These are phyloP conservation scores for Rhizodiscina lignyota DNA, from an alignment of 495 filamentous ascomycete genomes.

Conservation along the genomic window DNA sequence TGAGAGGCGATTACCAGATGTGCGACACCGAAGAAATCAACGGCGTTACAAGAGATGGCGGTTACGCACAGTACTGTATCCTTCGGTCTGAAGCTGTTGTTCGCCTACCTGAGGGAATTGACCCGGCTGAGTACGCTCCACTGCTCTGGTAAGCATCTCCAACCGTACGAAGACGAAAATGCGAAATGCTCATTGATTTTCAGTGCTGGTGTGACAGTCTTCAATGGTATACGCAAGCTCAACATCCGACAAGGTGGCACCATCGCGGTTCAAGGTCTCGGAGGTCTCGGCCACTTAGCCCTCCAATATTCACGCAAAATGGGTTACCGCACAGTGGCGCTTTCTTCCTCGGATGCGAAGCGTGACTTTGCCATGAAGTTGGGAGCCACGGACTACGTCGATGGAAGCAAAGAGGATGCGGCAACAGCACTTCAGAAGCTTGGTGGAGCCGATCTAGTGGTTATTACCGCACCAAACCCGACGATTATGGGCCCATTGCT, in stretches of 20 bases:
- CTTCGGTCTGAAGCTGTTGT: constrained; percentile 48
- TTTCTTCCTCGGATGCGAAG: constrained; percentile 41
- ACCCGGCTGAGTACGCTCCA: constrained; percentile 44
- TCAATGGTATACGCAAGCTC: constrained; percentile 52
- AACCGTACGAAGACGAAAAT: too few species aligned
- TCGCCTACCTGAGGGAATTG: constrained; percentile 36
- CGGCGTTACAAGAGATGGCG: constrained; percentile 24
- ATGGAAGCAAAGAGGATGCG: constrained; percentile 35
- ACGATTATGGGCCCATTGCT: constrained; percentile 35
- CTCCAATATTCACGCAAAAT: constrained; percentile 49
- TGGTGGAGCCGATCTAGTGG: constrained; percentile 44
- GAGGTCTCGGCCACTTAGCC: constrained; percentile 51
- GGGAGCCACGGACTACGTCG: constrained; percentile 53
- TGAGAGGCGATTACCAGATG: constrained; percentile 26
- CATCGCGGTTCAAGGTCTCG: constrained; percentile 32
- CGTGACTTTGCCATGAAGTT: constrained; percentile 39
- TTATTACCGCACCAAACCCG: constrained; percentile 45
- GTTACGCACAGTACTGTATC: constrained; percentile 45
- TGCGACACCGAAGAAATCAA: constrained; percentile 25
- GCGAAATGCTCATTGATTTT: too few species aligned
- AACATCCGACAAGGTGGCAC: constrained; percentile 36
- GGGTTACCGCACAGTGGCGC: constrained; percentile 46
- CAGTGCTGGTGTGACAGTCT: constrained; percentile 55
- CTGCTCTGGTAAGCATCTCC: too few species aligned
- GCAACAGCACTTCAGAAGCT: constrained; percentile 33